Conservation (phyloP, 805 yeast genomes). For the Teunomyces pallodes region DNA sequence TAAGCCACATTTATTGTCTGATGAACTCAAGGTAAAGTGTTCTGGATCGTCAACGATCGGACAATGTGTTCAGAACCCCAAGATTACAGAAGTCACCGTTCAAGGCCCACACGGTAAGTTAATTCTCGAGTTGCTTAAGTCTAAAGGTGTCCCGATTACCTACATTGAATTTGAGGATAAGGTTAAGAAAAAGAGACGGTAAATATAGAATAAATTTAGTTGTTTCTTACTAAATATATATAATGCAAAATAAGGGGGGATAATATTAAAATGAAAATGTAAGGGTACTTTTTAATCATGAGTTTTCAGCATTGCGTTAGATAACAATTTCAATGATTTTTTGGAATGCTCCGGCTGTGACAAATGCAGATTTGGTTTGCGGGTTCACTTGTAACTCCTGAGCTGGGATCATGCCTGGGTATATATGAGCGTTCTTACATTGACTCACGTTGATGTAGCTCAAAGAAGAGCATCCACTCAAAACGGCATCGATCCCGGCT, state of each 20-base stretch:
- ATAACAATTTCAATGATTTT: slow-evolving; percentile 58
- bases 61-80: slow-evolving; percentile 54
- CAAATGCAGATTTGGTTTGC: slow-evolving; percentile 55
- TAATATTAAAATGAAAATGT: slow-evolving; percentile 6
- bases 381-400: slow-evolving; percentile 50
- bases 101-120: slow-evolving; percentile 85
- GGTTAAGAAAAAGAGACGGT: slow-evolving; percentile 48
- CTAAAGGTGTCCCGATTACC: slow-evolving; percentile 59
- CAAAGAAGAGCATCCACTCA: slow-evolving; percentile 55
- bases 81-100: slow-evolving; percentile 66
- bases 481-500: slow-evolving; percentile 68
- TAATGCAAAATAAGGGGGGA: neutral
- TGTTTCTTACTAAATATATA: neutral
- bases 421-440: slow-evolving; percentile 65
- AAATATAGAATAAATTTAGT: neutral
- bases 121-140: slow-evolving; percentile 55
- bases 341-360: slow-evolving; percentile 51
- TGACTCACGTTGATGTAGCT: slow-evolving; percentile 61
- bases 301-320: slow-evolving; percentile 13
- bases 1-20: slow-evolving; percentile 62
- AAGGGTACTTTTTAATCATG: too few relatives aligned
- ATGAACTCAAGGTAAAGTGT: slow-evolving; percentile 70
- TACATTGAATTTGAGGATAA: slow-evolving; percentile 70
- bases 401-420: slow-evolving; percentile 60
- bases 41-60: slow-evolving; percentile 85